phyloP scores from a whole-genome alignment of 1,139 yeast species.

The Yamadazyma atlantica region DNA sequence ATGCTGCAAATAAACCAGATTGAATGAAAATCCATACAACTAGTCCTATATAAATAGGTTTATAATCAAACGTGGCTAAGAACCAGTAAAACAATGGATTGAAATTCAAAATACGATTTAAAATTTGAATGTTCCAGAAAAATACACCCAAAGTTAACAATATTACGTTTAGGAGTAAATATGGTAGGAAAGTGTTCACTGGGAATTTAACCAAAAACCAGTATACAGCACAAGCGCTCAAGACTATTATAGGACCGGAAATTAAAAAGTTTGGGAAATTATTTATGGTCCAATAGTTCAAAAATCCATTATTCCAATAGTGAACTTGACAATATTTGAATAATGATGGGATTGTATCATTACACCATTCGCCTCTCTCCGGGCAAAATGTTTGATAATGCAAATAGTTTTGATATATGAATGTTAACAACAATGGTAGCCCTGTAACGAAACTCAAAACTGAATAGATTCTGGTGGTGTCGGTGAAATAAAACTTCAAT shows the following conservation, averaged over 20 bases:
- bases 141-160: slow-evolving; percentile 53
- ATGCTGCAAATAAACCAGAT: slow-evolving; percentile 60
- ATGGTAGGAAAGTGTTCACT: slow-evolving; percentile 28
- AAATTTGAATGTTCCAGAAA: slow-evolving; percentile 82
- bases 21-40: slow-evolving; percentile 59
- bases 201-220: slow-evolving; percentile 40
- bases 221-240: slow-evolving; percentile 30
- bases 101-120: slow-evolving; percentile 76
- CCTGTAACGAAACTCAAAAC: slow-evolving; percentile 49
- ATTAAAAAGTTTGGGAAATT: slow-evolving; percentile 84
- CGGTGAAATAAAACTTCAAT: slow-evolving; percentile 19
- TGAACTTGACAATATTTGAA: slow-evolving; percentile 72
- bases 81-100: slow-evolving; percentile 78
- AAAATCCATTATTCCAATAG: slow-evolving; percentile 85
- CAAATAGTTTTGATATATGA: slow-evolving; percentile 46
- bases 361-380: slow-evolving; percentile 79
- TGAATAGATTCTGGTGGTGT: neutral
- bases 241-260: slow-evolving; percentile 63
- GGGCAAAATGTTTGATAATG: slow-evolving; percentile 69
- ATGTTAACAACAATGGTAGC: slow-evolving; percentile 43
- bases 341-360: slow-evolving; percentile 53
- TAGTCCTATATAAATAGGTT: slow-evolving; percentile 20
- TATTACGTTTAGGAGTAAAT: slow-evolving; percentile 36
- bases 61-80: slow-evolving; percentile 33
- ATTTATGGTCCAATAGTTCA: slow-evolving; percentile 76